Evolutionary conservation across 257 asterid species (phyloP), one percentile per base, ranked within the genome.

Genomic region (Echium plantagineum): DNA sequence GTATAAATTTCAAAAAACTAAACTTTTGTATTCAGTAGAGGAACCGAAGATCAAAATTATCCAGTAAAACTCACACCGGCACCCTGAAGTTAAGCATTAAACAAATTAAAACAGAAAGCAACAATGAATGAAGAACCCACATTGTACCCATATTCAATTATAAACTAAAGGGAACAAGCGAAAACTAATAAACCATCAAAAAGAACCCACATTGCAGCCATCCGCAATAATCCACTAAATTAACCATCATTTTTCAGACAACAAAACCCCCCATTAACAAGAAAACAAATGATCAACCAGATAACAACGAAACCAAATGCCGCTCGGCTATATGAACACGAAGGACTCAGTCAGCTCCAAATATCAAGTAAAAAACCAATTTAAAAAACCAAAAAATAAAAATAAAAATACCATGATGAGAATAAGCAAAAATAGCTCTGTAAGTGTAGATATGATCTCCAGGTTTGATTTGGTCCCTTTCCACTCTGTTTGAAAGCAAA

Each of bases 401-500:
- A n/a, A n/a, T n/a, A 16, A 26, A 47, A 42, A 66, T 66, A 87
- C 96, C 97, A 62, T 87, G 95, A 74, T 83, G 96, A 56, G 94
- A 83, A 65, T 83, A 83, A 21, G 86, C 87, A 69, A 85, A 85
- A 55, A 78, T 81, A 1, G 89, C 96, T 75, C 94, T 76, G 74
- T 88, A 88, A 60, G 90, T 85, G 72, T 85, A 88, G 83, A 88
- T 85, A 63, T 83, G 96, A 72, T 83, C 97, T 51, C 95, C 96
- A 28, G 94, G 70, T 62, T 75, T 85, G 71, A 89, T 80, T 71
- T 80, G 81, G 67, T 69, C 74, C 63, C 80, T 72, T 66, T 79
- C 87, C 71, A 82, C 95, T 74, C 91, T 79, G 79, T 87, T 87
- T 48, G 89, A 59, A 31, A 87, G 75, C 70, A 86, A 77, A 58